A percentile compares a stretch with the other conserved stretches of the same genome.
These are phyloP conservation scores for Agrostemma githago DNA, from an alignment of 148 eudicot genomes.

Conservation along the genomic window DNA sequence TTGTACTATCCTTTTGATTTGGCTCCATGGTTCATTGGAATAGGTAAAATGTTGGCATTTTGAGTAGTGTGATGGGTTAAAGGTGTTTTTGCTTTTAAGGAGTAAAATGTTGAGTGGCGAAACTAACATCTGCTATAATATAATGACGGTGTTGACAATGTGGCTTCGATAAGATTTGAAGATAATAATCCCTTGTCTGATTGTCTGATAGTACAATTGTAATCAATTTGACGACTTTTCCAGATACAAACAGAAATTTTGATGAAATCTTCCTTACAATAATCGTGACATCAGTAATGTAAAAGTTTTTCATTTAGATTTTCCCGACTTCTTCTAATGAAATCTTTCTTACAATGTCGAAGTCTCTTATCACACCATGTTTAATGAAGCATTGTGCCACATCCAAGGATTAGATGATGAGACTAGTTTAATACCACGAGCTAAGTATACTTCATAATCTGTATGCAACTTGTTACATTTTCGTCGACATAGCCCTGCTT, in stretches of 20 bases:
- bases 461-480: too few species aligned
- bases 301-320: too few species aligned
- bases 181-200: background rate
- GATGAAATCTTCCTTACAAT: background rate
- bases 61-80: background rate
- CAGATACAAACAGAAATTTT: background rate
- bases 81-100: background rate
- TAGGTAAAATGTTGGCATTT: background rate
- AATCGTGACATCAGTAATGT: too few species aligned
- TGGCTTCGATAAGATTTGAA: background rate
- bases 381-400: too few species aligned
- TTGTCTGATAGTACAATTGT: background rate
- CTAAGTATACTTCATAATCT: too few species aligned
- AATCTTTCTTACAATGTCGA: too few species aligned
- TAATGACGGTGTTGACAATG: background rate
- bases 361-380: too few species aligned
- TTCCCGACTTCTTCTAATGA: too few species aligned
- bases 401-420: too few species aligned
- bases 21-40: background rate
- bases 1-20: background rate
- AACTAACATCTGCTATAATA: background rate
- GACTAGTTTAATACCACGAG: too few species aligned
- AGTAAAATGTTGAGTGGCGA: background rate
- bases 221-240: too few species aligned
- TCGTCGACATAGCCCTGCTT: too few species aligned